These are phyloP conservation scores for Microdochium nivale DNA, from an alignment of 2,329 filamentous ascomycete genomes.

Conservation along the genomic window DNA sequence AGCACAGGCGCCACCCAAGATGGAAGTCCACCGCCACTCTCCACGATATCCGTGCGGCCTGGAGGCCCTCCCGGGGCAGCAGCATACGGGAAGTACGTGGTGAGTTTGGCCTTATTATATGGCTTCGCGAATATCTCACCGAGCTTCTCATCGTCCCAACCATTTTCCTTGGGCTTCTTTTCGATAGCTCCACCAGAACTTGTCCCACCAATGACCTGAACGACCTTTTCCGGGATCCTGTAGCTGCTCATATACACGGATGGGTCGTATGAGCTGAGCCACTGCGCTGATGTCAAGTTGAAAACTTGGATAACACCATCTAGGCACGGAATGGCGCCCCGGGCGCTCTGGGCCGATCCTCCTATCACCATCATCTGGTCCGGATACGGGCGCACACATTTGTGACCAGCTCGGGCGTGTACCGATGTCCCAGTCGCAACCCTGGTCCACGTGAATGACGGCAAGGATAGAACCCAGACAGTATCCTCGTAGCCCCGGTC, in stretches of 20 bases:
- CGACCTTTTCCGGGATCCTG: slow-evolving; percentile 56
- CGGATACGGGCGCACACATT: slow-evolving; percentile 67
- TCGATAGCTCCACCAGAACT: slow-evolving; percentile 60
- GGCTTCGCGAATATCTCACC: slow-evolving; percentile 40
- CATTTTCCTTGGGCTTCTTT: slow-evolving; percentile 50
- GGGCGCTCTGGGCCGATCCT: slow-evolving; percentile 38
- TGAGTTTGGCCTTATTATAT: slow-evolving; percentile 50
- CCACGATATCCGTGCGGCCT: slow-evolving; percentile 16
- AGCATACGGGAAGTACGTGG: slow-evolving; percentile 51
- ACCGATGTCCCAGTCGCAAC: slow-evolving; percentile 29
- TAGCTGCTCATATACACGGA: slow-evolving; percentile 51
- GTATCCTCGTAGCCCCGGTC: slow-evolving; percentile 44
- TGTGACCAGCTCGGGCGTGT: slow-evolving; percentile 62
- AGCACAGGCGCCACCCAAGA: slow-evolving; percentile 53
- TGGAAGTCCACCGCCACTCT: slow-evolving; percentile 33
- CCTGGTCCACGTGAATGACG: slow-evolving; percentile 70
- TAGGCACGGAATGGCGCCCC: slow-evolving; percentile 30
- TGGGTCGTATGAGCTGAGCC: slow-evolving; percentile 64
- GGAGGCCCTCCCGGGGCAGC: slow-evolving; percentile 15
- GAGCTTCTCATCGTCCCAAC: slow-evolving; percentile 43
- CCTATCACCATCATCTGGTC: slow-evolving; percentile 75
- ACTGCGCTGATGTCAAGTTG: slow-evolving; percentile 61
- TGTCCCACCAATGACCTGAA: slow-evolving; percentile 58
- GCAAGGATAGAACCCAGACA: slow-evolving; percentile 74
- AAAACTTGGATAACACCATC: slow-evolving; percentile 52